Percentiles rank a stretch among this genome's conserved stretches.
phyloP scores from a whole-genome alignment of 2,329 filamentous ascomycete species.

The Bisporella sp. region DNA sequence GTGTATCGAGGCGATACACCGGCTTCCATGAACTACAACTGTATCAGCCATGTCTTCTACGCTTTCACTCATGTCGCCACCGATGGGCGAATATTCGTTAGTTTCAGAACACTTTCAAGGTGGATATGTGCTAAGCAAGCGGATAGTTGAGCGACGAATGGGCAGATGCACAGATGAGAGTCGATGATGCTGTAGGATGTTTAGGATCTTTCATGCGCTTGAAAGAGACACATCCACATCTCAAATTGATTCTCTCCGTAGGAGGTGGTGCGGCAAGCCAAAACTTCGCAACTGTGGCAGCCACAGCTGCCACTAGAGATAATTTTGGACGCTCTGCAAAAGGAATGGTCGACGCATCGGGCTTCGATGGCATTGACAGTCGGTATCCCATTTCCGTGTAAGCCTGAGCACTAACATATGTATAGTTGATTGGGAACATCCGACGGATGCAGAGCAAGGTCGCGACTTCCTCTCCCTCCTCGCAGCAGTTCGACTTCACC shows the following conservation, averaged over 20 bases:
- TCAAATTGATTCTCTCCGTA: conserved; percentile 72
- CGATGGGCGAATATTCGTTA: conserved; percentile 70
- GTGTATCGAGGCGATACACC: conserved; percentile 66
- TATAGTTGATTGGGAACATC: conserved; percentile 76
- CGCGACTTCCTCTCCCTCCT: conserved; percentile 64
- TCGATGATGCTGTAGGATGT: conserved; percentile 61
- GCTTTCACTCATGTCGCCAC: conserved; percentile 66
- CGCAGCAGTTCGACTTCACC: conserved; percentile 54
- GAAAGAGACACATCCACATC: conserved; percentile 61
- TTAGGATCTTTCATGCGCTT: conserved; percentile 67
- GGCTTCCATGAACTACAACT: conserved; percentile 1
- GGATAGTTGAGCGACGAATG: conserved; percentile 69
- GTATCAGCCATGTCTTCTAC: conserved; percentile 2
- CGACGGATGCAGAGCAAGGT: conserved; percentile 58
- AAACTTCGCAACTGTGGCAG: conserved; percentile 61
- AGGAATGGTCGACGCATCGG: conserved; percentile 62
- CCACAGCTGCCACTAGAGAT: conserved; percentile 51
- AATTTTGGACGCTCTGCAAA: conserved; percentile 64
- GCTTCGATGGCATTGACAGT: conserved; percentile 73
- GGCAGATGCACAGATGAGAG: conserved; percentile 65
- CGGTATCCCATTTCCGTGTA: conserved; percentile 22
- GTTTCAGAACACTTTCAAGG: conserved; percentile 24
- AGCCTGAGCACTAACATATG: too few species aligned
- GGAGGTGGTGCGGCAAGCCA: conserved; percentile 61
- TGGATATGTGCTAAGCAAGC: conserved; percentile 8